Percentiles rank a stretch among this genome's conserved stretches.
phyloP scores from a whole-genome alignment of 345 rosid species.

The Microthlaspi erraticum region DNA sequence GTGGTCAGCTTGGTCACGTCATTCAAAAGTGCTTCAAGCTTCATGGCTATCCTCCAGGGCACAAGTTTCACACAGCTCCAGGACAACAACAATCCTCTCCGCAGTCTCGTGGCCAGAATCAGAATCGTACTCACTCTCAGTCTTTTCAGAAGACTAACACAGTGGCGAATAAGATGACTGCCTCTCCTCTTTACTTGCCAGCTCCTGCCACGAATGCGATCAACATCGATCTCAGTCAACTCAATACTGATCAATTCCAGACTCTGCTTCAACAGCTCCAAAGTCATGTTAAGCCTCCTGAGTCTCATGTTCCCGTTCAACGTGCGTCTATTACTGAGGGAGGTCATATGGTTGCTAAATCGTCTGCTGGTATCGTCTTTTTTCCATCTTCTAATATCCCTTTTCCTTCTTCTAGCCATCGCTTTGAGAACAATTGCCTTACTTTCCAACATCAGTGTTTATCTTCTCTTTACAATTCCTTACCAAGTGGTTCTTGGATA shows the following conservation, averaged over 20 bases:
- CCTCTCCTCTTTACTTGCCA: too few relatives aligned
- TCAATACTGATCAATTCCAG: too few relatives aligned
- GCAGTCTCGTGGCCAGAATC: too few relatives aligned
- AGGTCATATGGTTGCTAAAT: not conserved
- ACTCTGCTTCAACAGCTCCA: not conserved
- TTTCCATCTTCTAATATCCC: not conserved
- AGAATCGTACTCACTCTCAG: too few relatives aligned
- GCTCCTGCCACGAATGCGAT: too few relatives aligned
- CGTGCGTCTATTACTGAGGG: not conserved
- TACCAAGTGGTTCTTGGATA: not conserved
- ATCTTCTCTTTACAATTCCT: not conserved
- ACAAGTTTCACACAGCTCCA: too few relatives aligned
- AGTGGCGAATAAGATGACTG: too few relatives aligned
- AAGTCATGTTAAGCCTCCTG: not conserved
- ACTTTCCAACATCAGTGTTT: slow-evolving; percentile 1
- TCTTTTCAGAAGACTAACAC: too few relatives aligned
- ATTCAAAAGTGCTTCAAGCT: too few relatives aligned
- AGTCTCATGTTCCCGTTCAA: not conserved
- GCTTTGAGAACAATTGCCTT: not conserved
- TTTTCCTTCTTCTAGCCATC: not conserved
- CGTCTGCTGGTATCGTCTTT: not conserved
- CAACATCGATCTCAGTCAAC: too few relatives aligned
- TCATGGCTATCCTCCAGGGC: not conserved
- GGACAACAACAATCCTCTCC: too few relatives aligned
- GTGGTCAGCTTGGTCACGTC: too few relatives aligned